Conservation (phyloP, 768 basidiomycete genomes). For the Trametopsis cervina region DNA sequence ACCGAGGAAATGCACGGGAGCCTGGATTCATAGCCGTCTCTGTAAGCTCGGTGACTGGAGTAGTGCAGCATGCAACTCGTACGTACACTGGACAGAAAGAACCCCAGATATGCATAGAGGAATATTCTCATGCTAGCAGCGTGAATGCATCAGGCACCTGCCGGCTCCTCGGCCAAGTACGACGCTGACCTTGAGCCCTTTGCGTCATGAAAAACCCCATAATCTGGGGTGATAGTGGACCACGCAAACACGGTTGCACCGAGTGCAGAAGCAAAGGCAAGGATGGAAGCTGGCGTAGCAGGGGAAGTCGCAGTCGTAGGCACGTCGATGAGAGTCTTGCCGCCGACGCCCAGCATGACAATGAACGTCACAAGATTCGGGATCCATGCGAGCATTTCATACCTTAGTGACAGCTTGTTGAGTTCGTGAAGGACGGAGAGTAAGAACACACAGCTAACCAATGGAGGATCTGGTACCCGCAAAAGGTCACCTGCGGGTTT, state of each 20-base stretch:
- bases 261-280: slow-evolving; percentile 39
- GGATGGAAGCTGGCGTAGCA: slow-evolving; percentile 26
- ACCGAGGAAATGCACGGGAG: slow-evolving; percentile 37
- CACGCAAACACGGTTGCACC: slow-evolving; percentile 36
- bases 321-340: slow-evolving; percentile 23
- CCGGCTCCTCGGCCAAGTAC: too few relatives aligned
- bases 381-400: slow-evolving; percentile 33
- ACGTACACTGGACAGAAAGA: slow-evolving; percentile 35
- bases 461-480: slow-evolving; percentile 28
- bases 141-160: too few relatives aligned
- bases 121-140: slow-evolving; percentile 31
- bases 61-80: neutral
- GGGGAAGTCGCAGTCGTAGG: slow-evolving; percentile 16
- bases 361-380: slow-evolving; percentile 33
- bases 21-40: slow-evolving; percentile 17
- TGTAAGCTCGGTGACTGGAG: neutral
- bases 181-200: slow-evolving; percentile 15
- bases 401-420: slow-evolving; percentile 15
- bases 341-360: slow-evolving; percentile 30
- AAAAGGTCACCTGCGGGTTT: slow-evolving; percentile 24
- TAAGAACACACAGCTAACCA: slow-evolving; percentile 15
- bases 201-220: slow-evolving; percentile 40
- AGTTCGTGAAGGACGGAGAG: neutral
- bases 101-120: slow-evolving; percentile 39
- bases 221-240: slow-evolving; percentile 38